Conservation (phyloP, 441 rosid genomes). For the Erysimum cheiri region DNA sequence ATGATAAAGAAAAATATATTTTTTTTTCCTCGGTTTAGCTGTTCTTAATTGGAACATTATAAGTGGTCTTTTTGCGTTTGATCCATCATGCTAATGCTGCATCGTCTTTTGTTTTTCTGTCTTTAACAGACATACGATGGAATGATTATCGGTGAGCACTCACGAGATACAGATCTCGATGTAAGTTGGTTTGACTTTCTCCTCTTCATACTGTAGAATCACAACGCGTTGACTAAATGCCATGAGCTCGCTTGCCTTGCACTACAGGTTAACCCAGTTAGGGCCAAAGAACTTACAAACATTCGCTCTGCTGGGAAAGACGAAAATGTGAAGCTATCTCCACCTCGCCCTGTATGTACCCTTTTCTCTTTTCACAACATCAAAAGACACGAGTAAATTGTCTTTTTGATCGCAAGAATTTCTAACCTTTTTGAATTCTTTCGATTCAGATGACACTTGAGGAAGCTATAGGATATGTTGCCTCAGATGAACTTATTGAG, state of each 20-base stretch:
- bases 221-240: slow-evolving; percentile 28
- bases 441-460: slow-evolving; percentile 86
- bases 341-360: slow-evolving; percentile 80
- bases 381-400: background rate
- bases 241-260: slow-evolving; percentile 21
- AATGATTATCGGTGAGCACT: slow-evolving; percentile 96
- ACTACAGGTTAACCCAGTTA: slow-evolving; percentile 83
- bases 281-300: slow-evolving; percentile 80
- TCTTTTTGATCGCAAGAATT: background rate
- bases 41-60: background rate
- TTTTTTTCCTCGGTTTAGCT: slow-evolving; percentile 18
- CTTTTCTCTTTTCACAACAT: slow-evolving; percentile 12
- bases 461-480: slow-evolving; percentile 97
- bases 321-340: slow-evolving; percentile 88
- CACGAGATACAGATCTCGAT: slow-evolving; percentile 95
- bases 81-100: slow-evolving; percentile 14
- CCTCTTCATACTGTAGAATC: slow-evolving; percentile 20
- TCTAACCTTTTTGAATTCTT: slow-evolving; percentile 3
- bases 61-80: slow-evolving; percentile 14
- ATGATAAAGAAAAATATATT: background rate
- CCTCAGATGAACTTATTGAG: slow-evolving; percentile 95
- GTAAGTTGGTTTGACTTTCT: slow-evolving; percentile 56
- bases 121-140: slow-evolving; percentile 87
- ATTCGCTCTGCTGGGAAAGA: slow-evolving; percentile 85
- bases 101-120: slow-evolving; percentile 34